A percentile compares a stretch with the other conserved stretches of the same genome.
phyloP scores from a whole-genome alignment of 805 yeast genomes.

The Vanderwaltozyma polyspora region DNA sequence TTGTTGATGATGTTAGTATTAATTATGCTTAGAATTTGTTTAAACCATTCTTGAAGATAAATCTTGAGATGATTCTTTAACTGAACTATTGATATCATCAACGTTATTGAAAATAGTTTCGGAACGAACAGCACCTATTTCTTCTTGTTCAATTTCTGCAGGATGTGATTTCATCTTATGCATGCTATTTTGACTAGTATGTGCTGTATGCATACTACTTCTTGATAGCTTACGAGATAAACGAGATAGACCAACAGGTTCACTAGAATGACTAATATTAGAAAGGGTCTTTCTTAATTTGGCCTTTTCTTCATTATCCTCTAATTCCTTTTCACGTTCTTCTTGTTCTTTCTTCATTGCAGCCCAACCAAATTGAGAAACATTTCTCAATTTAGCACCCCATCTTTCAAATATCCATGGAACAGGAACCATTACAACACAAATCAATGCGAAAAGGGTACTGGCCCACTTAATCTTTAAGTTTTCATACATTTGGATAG shows the following conservation, averaged over 20 bases:
- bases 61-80: background rate
- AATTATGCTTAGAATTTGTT: no score
- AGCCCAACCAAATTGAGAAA: constrained; percentile 49
- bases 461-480: constrained; percentile 70
- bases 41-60: background rate
- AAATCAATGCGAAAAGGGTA: constrained; percentile 50
- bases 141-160: background rate
- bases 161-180: background rate
- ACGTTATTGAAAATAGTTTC: background rate
- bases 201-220: no score
- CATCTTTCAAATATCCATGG: constrained; percentile 57
- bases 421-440: constrained; percentile 60
- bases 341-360: constrained; percentile 35
- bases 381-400: constrained; percentile 47
- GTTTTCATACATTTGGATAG: constrained; percentile 68
- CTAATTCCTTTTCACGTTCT: constrained; percentile 15
- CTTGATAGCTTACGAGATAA: no score
- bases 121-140: background rate
- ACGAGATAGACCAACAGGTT: background rate
- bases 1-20: no score
- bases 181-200: no score
- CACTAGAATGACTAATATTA: background rate
- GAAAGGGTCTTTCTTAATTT: background rate
- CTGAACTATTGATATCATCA: background rate
- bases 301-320: constrained; percentile 24